These are phyloP conservation scores for Pseudopyrenochaeta lycopersici DNA, from an alignment of 2,329 filamentous ascomycete species.

Conservation along the genomic window DNA sequence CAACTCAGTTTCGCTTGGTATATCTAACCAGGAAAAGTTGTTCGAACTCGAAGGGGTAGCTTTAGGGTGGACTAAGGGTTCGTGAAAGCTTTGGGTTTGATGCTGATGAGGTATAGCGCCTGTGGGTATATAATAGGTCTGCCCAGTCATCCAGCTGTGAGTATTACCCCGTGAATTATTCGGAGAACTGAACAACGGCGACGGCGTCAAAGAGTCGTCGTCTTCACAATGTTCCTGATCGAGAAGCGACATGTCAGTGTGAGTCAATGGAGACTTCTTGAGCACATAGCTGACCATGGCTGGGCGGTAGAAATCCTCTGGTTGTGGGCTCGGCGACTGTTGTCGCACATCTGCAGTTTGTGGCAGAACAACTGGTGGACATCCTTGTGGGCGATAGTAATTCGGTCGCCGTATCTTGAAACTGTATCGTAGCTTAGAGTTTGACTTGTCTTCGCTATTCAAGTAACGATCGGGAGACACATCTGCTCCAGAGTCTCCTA, in stretches of 20 bases:
- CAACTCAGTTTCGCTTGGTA: no score
- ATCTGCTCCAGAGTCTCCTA: no score
- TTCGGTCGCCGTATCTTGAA: no score
- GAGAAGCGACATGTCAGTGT: neutral
- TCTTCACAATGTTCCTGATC: neutral
- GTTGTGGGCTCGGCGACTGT: neutral
- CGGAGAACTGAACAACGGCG: neutral
- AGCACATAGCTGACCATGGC: neutral
- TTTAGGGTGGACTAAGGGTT: no score
- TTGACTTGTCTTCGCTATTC: no score
- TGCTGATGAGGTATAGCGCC: neutral
- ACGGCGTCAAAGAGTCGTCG: neutral
- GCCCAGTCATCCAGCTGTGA: neutral
- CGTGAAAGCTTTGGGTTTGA: no score
- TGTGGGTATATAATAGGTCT: neutral
- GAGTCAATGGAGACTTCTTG: neutral
- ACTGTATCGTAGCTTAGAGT: no score
- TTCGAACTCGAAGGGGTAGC: no score
- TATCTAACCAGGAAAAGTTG: no score
- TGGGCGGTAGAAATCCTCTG: slow-evolving; percentile 4
- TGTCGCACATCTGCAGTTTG: neutral
- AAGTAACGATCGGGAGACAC: no score
- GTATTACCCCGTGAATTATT: neutral
- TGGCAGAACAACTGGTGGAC: neutral
- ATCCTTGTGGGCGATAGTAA: no score